Conservation (phyloP, 148 eudicot genomes). For the Camellia japonica region DNA sequence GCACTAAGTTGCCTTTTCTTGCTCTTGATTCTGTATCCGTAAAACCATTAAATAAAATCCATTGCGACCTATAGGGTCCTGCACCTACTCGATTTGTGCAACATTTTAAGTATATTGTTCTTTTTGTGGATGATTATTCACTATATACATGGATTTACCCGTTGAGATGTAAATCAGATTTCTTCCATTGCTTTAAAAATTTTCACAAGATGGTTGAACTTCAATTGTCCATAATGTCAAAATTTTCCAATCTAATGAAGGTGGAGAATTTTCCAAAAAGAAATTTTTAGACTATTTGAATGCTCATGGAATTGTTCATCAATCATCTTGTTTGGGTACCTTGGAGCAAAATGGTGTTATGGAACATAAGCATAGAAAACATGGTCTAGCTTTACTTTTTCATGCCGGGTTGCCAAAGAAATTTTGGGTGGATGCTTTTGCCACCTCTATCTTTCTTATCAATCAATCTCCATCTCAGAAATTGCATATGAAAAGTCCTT, state of each 20-base stretch:
- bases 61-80: slow-evolving; percentile 18
- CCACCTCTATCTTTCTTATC: background rate
- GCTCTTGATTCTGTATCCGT: background rate
- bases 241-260: slow-evolving; percentile 5
- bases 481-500: background rate
- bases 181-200: background rate
- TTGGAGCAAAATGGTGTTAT: background rate
- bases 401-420: background rate
- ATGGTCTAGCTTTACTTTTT: slow-evolving; percentile 5
- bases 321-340: background rate
- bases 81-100: background rate
- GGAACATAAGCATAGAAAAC: slow-evolving; percentile 9
- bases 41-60: background rate
- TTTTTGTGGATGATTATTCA: slow-evolving; percentile 7
- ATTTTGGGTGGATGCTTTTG: slow-evolving; percentile 10
- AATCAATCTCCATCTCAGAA: background rate
- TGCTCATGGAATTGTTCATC: background rate
- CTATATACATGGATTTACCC: slow-evolving; percentile 1
- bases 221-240: background rate
- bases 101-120: background rate
- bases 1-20: background rate
- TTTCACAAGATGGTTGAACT: slow-evolving; percentile 5
- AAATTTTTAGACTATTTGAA: background rate
- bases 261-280: background rate
- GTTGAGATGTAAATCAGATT: background rate